Evolutionary conservation across 768 basidiomycete genomes (phyloP), one percentile per base, ranked within the genome.

Genomic region (Peribolospora baueri): DNA sequence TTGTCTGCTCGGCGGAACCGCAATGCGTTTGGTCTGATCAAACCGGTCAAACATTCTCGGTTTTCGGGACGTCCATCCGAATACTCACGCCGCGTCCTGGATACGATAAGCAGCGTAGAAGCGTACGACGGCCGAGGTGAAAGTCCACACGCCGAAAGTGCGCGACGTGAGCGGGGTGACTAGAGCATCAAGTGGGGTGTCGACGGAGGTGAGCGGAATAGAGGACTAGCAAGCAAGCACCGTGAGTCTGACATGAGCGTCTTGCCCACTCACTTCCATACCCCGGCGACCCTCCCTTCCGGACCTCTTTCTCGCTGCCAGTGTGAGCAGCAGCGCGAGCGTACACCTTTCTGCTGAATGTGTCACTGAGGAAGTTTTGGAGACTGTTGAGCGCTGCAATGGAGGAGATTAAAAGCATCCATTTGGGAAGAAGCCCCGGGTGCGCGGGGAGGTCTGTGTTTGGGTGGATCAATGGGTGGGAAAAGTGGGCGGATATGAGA

Each of bases 81-180:
- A 5, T 8, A 70, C 79, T 60, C 64, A 90, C 91, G 74, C 70
- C 69, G 84, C 84, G 64, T 78, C 73, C 56, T 79, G 70, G 60
- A 95, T 82, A 65, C 95, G 73, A 68, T 88, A 95, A 5, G 91
- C 87, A 8, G 86, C 84, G 61, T 88, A 88, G 50, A 73, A 70
- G 42, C 91, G 79, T 51, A 97, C 78, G 49, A 82, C 70, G 36
- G 83, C 84, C 6, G 85, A 77, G 4, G 82, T 80, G 52, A 91
- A 66, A 0, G 90, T 95, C 91, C 91, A 98, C 1, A 77, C 74
- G 1, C 76, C 90, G 65, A 93, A 93, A 4, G 87, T 84, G 49
- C 91, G 76, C 43, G 84, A 82, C 60, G 90, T 84, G 14, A 97
- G 73, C 13, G 73, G 68, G 5, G 85, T 88, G 8, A 98, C 91